Evolutionary conservation across 805 yeast genomes (phyloP).

Genomic region (Ogataea nakhonphanomensis): DNA sequence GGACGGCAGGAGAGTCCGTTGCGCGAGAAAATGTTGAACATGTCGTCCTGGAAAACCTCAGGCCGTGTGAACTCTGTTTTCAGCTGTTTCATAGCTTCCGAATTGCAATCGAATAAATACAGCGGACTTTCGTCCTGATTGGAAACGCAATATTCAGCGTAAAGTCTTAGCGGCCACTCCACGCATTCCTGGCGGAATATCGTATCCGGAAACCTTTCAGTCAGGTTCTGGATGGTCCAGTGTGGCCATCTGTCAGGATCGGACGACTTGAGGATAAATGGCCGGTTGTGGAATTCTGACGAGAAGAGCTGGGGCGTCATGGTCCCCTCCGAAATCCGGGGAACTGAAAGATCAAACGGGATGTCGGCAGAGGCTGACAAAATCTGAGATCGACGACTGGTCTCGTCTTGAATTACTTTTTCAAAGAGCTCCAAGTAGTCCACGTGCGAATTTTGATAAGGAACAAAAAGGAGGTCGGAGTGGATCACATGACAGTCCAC

Average conservation of each 20-base stretch:
- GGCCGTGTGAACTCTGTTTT: conserved; percentile 55
- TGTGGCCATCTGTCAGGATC: conserved; percentile 48
- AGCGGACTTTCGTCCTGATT: conserved; percentile 83
- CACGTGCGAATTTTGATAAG: conserved; percentile 76
- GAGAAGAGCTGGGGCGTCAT: conserved; percentile 45
- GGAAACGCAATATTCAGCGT: conserved; percentile 53
- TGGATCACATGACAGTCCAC: conserved; percentile 53
- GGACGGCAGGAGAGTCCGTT: conserved; percentile 56
- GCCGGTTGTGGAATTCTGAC: conserved; percentile 44
- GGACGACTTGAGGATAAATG: conserved; percentile 45
- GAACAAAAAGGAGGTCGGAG: conserved; percentile 77
- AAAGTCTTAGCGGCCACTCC: conserved; percentile 66
- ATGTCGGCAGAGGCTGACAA: conserved; percentile 8
- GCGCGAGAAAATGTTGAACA: conserved; percentile 45
- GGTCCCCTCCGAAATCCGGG: conserved; percentile 44
- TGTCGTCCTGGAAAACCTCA: conserved; percentile 51
- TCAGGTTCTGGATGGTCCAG: conserved; percentile 55
- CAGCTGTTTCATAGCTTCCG: conserved; percentile 59
- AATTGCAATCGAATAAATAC: conserved; percentile 79
- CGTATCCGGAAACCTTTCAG: conserved; percentile 52
- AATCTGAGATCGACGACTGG: conserved; percentile 2
- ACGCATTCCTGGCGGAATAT: conserved; percentile 82
- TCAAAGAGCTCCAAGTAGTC: conserved; percentile 51
- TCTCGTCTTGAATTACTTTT: conserved; percentile 47
- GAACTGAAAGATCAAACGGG: conserved; percentile 33